Evolutionary conservation across 1,139 yeast genomes (phyloP).

Genomic region (Saccharomycopsis hybrid): DNA sequence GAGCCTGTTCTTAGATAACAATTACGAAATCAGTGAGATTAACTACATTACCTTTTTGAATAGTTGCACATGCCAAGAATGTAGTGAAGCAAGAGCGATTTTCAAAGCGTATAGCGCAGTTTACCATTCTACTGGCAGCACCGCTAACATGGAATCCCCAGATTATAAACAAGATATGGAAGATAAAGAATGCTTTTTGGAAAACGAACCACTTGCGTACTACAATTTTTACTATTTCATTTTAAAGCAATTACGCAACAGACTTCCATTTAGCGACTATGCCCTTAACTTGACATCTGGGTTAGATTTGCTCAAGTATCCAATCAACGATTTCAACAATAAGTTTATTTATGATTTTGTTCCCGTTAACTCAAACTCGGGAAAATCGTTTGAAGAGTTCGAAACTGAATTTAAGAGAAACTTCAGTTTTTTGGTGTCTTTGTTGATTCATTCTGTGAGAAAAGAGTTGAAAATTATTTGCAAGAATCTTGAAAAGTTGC

Average conservation of each 20-base stretch:
- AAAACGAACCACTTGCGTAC: too few species aligned
- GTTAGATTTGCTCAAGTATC: slow-evolving; percentile 20
- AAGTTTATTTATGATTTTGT: slow-evolving; percentile 15
- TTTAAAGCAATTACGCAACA: slow-evolving; percentile 24
- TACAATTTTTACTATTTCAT: slow-evolving; percentile 20
- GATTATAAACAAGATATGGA: neutral
- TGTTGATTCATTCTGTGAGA: slow-evolving; percentile 22
- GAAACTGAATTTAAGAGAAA: neutral
- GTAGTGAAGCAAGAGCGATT: slow-evolving; percentile 23
- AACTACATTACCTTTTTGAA: slow-evolving; percentile 24
- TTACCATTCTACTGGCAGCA: neutral
- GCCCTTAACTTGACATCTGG: slow-evolving; percentile 22
- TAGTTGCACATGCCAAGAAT: slow-evolving; percentile 23
- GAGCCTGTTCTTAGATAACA: slow-evolving; percentile 23
- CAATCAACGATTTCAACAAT: slow-evolving; percentile 18
- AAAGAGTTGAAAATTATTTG: slow-evolving; percentile 17
- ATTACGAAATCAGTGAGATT: slow-evolving; percentile 22
- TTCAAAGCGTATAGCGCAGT: slow-evolving; percentile 18
- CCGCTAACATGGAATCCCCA: neutral
- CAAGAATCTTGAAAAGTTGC: slow-evolving; percentile 15
- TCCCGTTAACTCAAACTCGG: slow-evolving; percentile 11
- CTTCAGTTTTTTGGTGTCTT: slow-evolving; percentile 7
- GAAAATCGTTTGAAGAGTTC: neutral
- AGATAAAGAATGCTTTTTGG: neutral
- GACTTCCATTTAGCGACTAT: slow-evolving; percentile 25